Evolutionary conservation across 352 stramenopile species (phyloP).

Genomic region (Hyaloperonospora brassicae): DNA sequence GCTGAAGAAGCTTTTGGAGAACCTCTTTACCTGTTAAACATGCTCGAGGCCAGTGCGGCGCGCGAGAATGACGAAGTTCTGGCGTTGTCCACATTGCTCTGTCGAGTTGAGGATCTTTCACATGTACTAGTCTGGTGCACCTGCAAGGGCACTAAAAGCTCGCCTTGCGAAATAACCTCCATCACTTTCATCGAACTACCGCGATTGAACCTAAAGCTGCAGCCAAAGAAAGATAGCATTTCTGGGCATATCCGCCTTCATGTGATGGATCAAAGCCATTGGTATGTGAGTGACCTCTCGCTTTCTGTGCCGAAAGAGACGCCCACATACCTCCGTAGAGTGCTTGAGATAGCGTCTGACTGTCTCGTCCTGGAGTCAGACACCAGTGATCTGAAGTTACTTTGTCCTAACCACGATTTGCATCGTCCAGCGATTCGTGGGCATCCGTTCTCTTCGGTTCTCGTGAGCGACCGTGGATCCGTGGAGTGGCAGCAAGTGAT

Average conservation of each 20-base stretch:
- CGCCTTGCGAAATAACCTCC: constrained; percentile 14
- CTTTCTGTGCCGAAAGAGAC: constrained; percentile 24
- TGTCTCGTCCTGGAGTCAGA: constrained; percentile 72
- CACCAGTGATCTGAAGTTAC: constrained; percentile 65
- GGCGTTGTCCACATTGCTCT: constrained; percentile 85
- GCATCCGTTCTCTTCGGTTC: constrained; percentile 72
- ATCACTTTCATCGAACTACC: constrained; percentile 97
- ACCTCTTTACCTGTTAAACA: constrained; percentile 90
- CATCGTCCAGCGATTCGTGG: constrained; percentile 65
- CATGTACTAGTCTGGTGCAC: constrained; percentile 96
- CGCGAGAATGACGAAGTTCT: constrained; percentile 30
- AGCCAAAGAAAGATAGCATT: constrained; percentile 43
- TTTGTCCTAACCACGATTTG: constrained; percentile 79
- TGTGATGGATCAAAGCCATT: constrained; percentile 76
- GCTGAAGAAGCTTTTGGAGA: constrained; percentile 53
- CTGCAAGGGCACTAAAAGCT: constrained; percentile 13
- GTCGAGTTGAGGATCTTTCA: constrained; percentile 92
- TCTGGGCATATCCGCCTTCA: constrained; percentile 47
- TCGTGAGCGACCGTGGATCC: constrained; percentile 73
- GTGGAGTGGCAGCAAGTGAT: constrained; percentile 83
- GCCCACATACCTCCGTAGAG: constrained; percentile 43
- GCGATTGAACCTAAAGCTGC: constrained; percentile 94
- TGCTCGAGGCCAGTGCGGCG: constrained; percentile 71
- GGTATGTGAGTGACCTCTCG: constrained; percentile 71
- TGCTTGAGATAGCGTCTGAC: constrained; percentile 49